Base-by-base conservation (phyloP, 345 rosid species). In the Eucalyptus caleyi region DNA sequence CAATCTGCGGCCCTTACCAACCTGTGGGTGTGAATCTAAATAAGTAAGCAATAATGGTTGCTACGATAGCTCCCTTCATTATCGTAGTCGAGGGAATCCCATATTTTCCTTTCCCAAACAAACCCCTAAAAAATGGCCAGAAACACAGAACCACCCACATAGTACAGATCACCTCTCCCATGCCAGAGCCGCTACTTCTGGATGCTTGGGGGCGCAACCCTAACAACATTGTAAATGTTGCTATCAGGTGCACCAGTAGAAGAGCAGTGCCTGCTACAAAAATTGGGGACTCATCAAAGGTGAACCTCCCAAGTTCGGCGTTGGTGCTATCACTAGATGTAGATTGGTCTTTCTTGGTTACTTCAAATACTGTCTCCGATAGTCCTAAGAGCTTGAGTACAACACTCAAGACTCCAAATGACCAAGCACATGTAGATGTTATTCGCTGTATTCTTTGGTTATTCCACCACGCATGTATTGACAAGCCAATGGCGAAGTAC, bases 41-140 rank as follows among this genome's bases (percentile, higher is more conserved):
- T 8, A 93, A 86, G 50, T 50, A 37, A 5, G 90, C 89, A 77
- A 94, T 94, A 21, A 89, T 23, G 5, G 91, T 67, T 30, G 95
- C 92, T 45, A 95, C 86, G 8, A 89, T 59, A 53, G 91, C 87
- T 34, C 96, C 94, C 89, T 93, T 95, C 87, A 86, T 90, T 10
- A 95, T 91, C 7, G 96, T 97, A 18, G 95, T 80, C 12, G 85
- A 60, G 5, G 98, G 97, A 82, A 96, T 94, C 34, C 98, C 96
- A 92, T 91, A 91, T 89, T 94, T 94, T 27, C 96, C 99, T 86
- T 88, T 95, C 21, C 90, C 88, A 91, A 94, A 92, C 88, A 96
- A 50, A 21, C 96, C 97, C 69, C 88, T 92, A 0, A 94, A 60
- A 88, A 95, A 94, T 26, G 95, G 93, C 89, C 83, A 88, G 62